phyloP scores from a whole-genome alignment of 768 basidiomycete genomes.

The Gymnopilus dilepis region DNA sequence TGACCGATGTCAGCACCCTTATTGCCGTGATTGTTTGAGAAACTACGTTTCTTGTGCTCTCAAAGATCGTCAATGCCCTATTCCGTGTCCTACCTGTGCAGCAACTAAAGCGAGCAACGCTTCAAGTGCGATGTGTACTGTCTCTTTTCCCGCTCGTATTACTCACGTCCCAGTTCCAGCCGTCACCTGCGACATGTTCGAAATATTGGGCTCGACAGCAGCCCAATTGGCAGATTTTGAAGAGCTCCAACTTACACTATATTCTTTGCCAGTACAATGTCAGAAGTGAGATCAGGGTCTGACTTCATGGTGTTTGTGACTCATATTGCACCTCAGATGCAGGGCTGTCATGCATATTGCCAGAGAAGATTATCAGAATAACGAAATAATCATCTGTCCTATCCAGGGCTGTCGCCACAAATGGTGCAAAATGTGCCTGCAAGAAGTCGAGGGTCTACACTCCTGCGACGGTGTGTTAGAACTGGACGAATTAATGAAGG shows the following conservation, averaged over 20 bases:
- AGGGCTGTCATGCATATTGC: neutral
- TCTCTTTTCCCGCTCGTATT: neutral
- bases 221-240: neutral
- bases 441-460: neutral
- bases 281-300: neutral
- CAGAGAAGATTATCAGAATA: neutral
- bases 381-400: neutral
- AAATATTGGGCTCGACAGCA: neutral
- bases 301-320: too few species aligned
- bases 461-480: neutral
- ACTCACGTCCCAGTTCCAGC: neutral
- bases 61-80: neutral
- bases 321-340: neutral
- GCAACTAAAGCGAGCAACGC: neutral
- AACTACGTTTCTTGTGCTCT: neutral
- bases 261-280: neutral
- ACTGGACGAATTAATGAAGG: neutral
- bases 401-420: neutral
- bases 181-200: neutral
- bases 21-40: neutral
- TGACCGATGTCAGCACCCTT: neutral
- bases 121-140: neutral
- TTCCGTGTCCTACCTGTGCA: neutral
- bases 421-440: neutral
- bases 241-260: neutral